Percentiles rank a stretch among this genome's conserved stretches.
Evolutionary conservation across 164 flowering plant genomes (phyloP).

Genomic region (Aristolochia fimbriata): DNA sequence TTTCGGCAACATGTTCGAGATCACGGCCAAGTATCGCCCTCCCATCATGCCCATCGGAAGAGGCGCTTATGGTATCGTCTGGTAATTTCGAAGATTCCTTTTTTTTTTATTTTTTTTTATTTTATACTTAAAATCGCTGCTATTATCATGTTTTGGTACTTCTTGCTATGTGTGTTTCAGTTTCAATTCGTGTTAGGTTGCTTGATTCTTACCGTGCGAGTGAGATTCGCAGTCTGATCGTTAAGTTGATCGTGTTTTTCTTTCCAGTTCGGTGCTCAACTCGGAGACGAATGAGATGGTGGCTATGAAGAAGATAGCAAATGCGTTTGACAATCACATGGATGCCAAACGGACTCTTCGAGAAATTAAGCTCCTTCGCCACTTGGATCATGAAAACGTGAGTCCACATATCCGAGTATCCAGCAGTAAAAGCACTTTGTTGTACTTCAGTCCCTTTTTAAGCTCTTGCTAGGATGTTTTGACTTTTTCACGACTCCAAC

Average conservation of each 20-base stretch:
- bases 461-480: not conserved
- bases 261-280: constrained; percentile 38
- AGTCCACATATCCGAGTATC: constrained; percentile 5
- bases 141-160: not conserved
- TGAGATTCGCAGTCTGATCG: not conserved
- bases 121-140: not conserved
- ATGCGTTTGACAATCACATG: constrained; percentile 84
- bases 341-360: constrained; percentile 95
- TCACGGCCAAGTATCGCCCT: constrained; percentile 67
- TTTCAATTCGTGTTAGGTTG: not conserved
- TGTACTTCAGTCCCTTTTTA: not conserved
- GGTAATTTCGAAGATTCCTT: constrained; percentile 28
- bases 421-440: not conserved
- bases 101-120: not conserved
- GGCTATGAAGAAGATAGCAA: constrained; percentile 85
- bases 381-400: constrained; percentile 91
- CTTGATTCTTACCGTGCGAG: not conserved
- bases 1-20: constrained; percentile 69
- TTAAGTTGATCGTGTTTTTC: not conserved
- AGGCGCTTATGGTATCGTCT: constrained; percentile 94
- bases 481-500: not conserved
- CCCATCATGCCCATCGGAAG: constrained; percentile 89
- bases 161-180: not conserved
- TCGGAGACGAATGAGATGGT: constrained; percentile 89
- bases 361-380: constrained; percentile 84